phyloP scores from a whole-genome alignment of 768 basidiomycete species.

The Cystofilobasidium macerans region DNA sequence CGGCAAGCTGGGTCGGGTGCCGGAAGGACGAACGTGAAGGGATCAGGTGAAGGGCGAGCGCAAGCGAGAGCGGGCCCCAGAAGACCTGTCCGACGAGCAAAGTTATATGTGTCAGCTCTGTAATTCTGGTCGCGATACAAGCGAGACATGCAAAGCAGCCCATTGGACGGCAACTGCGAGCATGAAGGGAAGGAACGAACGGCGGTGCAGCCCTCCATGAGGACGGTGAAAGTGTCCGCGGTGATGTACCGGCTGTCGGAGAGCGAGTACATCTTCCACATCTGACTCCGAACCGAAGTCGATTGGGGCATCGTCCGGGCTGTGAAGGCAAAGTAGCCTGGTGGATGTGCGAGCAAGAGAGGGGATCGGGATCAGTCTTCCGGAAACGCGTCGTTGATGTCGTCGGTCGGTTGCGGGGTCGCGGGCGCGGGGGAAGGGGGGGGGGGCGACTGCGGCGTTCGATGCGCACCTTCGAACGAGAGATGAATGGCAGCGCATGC shows the following conservation, averaged over 20 bases:
- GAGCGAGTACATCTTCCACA: slow-evolving; percentile 28
- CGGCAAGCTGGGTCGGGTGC: slow-evolving; percentile 23
- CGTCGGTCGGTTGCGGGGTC: neutral
- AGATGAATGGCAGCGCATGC: slow-evolving; percentile 16
- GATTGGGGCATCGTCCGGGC: slow-evolving; percentile 14
- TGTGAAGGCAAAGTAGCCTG: slow-evolving; percentile 23
- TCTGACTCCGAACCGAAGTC: slow-evolving; percentile 9
- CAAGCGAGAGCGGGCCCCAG: slow-evolving; percentile 25
- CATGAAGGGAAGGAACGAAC: neutral
- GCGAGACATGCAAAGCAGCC: neutral
- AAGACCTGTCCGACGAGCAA: neutral
- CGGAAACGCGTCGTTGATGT: too few species aligned
- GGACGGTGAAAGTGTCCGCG: slow-evolving; percentile 20
- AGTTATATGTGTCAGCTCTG: too few species aligned
- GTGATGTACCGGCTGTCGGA: slow-evolving; percentile 23
- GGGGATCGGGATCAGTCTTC: too few species aligned
- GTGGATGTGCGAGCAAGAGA: neutral
- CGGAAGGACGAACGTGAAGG: slow-evolving; percentile 14
- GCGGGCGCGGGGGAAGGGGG: neutral
- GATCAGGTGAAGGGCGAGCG: slow-evolving; percentile 21
- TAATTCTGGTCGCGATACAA: too few species aligned
- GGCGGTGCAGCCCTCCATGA: slow-evolving; percentile 26
- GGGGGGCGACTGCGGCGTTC: neutral
- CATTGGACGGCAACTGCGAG: neutral
- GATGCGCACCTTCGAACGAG: slow-evolving; percentile 22